Conservation (phyloP, 192 early-diverging fungal genomes). For the Chytriomyces confervae region DNA sequence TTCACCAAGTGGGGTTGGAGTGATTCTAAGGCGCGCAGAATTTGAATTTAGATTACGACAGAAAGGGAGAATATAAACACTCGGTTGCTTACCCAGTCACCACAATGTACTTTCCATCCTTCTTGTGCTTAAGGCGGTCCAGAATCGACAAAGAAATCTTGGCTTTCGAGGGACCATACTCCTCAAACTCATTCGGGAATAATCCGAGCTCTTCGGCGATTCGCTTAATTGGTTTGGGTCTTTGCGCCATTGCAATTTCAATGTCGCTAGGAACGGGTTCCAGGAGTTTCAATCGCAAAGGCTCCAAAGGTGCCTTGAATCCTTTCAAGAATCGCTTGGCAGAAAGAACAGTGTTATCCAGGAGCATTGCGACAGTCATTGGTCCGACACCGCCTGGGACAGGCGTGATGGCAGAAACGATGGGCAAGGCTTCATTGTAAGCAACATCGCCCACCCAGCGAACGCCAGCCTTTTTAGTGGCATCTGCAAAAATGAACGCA, state of each 20-base stretch:
- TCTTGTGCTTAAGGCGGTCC: constrained; percentile 77
- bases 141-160: constrained; percentile 86
- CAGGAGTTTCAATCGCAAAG: constrained; percentile 71
- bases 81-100: constrained; percentile 93
- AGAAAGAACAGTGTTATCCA: constrained; percentile 84
- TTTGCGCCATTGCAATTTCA: constrained; percentile 89
- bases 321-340: constrained; percentile 74
- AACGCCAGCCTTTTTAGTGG: constrained; percentile 86
- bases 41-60: not conserved
- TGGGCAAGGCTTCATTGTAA: constrained; percentile 67
- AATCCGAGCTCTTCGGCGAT: constrained; percentile 88
- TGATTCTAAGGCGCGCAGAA: constrained; percentile 65
- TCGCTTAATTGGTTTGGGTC: constrained; percentile 80
- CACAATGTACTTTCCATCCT: constrained; percentile 91
- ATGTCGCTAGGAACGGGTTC: constrained; percentile 93
- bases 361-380: constrained; percentile 98
- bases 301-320: constrained; percentile 42
- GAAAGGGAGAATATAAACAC: not conserved
- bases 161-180: constrained; percentile 87
- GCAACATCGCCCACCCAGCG: constrained; percentile 96
- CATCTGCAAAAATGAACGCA: constrained; percentile 62
- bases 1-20: constrained; percentile 97
- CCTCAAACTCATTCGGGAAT: constrained; percentile 70
- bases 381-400: constrained; percentile 99
- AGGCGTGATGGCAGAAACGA: constrained; percentile 87